phyloP scores from a whole-genome alignment of 1,284 basidiomycete genomes.

The Tilletia caries region DNA sequence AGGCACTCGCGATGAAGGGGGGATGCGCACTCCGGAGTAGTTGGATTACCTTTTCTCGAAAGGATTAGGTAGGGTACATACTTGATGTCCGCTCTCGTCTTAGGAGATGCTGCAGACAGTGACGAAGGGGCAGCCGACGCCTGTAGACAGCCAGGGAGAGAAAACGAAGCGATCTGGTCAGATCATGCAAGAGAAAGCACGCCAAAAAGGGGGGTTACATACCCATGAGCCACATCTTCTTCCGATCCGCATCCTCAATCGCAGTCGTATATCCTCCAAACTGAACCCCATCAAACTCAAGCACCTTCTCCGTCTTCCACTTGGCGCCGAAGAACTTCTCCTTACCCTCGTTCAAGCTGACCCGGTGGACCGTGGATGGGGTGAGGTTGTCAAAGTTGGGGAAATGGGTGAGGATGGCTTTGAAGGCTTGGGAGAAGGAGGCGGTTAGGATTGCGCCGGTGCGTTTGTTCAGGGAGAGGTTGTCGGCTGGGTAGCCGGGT shows the following conservation, averaged over 20 bases:
- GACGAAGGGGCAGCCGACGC: no score
- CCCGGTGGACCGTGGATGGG: constrained; percentile 29
- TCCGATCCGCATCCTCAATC: neutral
- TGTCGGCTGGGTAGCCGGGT: constrained; percentile 36
- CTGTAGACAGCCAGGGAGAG: no score
- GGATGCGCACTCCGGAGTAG: no score
- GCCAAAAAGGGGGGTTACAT: neutral
- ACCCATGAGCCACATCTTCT: neutral
- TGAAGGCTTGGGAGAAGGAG: constrained; percentile 29
- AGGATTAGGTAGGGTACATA: no score
- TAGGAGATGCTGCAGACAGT: no score
- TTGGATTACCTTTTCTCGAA: no score
- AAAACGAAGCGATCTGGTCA: no score
- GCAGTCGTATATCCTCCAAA: neutral
- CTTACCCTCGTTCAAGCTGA: constrained; percentile 31
- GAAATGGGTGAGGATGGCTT: constrained; percentile 24
- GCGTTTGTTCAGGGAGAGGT: constrained; percentile 29
- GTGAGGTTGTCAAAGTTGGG: constrained; percentile 14
- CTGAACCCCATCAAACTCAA: constrained; percentile 37
- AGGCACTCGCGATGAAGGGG: no score
- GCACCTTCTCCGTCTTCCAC: constrained; percentile 34
- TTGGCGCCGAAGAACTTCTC: constrained; percentile 42
- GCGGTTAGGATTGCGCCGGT: constrained; percentile 34
- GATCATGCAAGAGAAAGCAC: no score
- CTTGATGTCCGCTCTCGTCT: no score